Base-by-base conservation (phyloP, 2,329 filamentous ascomycete species). In the Pochonia chlamydosporia region DNA sequence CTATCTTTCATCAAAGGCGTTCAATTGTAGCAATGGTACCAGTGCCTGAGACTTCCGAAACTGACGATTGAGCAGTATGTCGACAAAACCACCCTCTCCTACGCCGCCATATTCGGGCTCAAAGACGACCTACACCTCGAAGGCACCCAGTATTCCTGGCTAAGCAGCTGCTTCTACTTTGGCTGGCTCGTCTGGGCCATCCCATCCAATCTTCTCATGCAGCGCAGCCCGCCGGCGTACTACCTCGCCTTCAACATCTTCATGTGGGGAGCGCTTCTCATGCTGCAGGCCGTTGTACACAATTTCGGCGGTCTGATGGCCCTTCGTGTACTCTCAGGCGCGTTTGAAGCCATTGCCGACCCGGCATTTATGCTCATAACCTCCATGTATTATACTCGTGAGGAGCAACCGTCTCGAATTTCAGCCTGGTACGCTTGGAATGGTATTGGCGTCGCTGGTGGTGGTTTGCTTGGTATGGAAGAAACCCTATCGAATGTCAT, bases 81-180 rank as follows among this genome's bases (percentile, higher is more conserved):
- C 16, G 61, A 64, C 30, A 66, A 81, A 66, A 81, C 78, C 0
- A 81, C 75, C 0, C 62, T 81, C 10, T 79, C 74, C 1, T 85
- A 84, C 53, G 81, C 82, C 1, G 81, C 82, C 18, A 79, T 85
- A 43, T 84, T 85, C 49, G 80, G 80, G 1, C 77, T 86, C 49
- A 69, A 71, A 20, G 71, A 81, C 2, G 80, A 82, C 51, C 68
- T 84, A 8, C 53, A 73, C 13, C 67, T 85, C 1, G 65, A 71
- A n/a, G 78, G 78, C 2, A 71, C 73, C 0, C 67, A 83, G 51
- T 85, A 84, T 55, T 77, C 67, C 0, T 67, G 63, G 64, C 58
- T 67, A 4, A 65, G 63, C 3, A 63, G 62, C 36, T 56, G 53
- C 45, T 67, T 67, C 54, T 66, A 66, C 52, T 66, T 67, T 25